These are phyloP conservation scores for Neurospora sp. DNA, from an alignment of 495 filamentous ascomycete genomes.

Conservation along the genomic window DNA sequence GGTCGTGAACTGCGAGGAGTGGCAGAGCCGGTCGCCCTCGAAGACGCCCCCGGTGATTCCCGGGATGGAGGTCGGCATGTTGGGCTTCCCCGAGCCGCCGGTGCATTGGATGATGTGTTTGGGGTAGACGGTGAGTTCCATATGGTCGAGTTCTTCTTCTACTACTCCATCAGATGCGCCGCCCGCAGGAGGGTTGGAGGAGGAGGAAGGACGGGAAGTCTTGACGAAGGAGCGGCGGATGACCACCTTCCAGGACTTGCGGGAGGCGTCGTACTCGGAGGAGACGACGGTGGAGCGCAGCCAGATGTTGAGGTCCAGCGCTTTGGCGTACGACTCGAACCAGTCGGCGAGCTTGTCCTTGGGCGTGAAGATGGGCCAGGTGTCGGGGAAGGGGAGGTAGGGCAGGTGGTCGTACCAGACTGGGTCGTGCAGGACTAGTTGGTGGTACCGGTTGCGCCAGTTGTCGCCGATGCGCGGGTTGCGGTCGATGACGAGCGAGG, in stretches of 20 bases:
- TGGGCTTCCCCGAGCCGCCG: slow-evolving; percentile 62
- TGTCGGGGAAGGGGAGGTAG: slow-evolving; percentile 56
- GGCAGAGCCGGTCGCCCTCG: slow-evolving; percentile 49
- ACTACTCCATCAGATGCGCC: neutral
- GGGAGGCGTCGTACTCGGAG: slow-evolving; percentile 42
- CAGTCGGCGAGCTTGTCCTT: slow-evolving; percentile 77
- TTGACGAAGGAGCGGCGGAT: slow-evolving; percentile 45
- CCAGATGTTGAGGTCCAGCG: slow-evolving; percentile 75
- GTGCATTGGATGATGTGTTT: slow-evolving; percentile 63
- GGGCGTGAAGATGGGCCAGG: slow-evolving; percentile 64
- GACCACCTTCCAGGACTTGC: slow-evolving; percentile 50
- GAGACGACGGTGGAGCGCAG: slow-evolving; percentile 42
- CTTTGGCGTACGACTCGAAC: slow-evolving; percentile 61
- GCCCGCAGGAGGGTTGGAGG: neutral
- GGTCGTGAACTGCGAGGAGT: slow-evolving; percentile 59
- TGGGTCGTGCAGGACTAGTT: slow-evolving; percentile 62
- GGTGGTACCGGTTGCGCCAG: slow-evolving; percentile 60
- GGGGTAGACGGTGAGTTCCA: neutral
- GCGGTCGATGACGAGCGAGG: slow-evolving; percentile 54
- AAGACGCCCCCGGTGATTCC: slow-evolving; percentile 47
- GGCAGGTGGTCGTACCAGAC: slow-evolving; percentile 71
- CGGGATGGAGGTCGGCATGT: slow-evolving; percentile 46
- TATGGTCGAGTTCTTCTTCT: neutral
- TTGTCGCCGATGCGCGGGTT: slow-evolving; percentile 62
- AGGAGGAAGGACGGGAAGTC: slow-evolving; percentile 47